Base-by-base conservation (phyloP, 352 stramenopile species). In the Globisporangium spinosum region DNA sequence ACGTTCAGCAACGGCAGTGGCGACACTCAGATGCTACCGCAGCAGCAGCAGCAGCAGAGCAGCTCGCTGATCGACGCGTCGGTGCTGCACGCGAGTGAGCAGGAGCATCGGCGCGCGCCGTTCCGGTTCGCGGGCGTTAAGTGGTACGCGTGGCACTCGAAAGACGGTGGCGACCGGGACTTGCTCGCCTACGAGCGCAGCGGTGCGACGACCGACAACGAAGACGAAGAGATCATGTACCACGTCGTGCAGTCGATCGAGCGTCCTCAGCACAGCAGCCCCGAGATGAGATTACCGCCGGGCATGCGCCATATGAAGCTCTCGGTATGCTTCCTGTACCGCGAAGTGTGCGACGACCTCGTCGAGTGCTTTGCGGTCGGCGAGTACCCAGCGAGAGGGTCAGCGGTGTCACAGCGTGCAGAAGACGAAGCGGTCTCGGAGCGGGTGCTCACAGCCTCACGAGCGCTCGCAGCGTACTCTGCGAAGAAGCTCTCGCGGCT, bases 91-190 rank as follows among this genome's bases (percentile, higher is more conserved):
- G 66, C 77, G 2, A 56, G 71, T 22, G 82, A 90, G 74, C 59
- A 58, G 2, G 43, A 70, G 49, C 56, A 75, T 10, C 62, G 71
- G 10, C 70, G 75, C 2, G 73, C 78, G 43, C 73, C 77, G 63
- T 89, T 90, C 65, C 79, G 77, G 10, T 89, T 87, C 62, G 79
- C 79, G 0, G 82, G 82, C 9, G 76, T 87, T 64, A 85, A 85
- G 68, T 90, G 79, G 79, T 77, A 71, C 65, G 71, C 73, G 10
- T 85, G 77, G 75, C 74, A 70, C 63, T 65, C 66, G 32, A 56
- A 69, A 23, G 70, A 78, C 34, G 65, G 43, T 0, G 69, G 73
- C 29, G 68, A 77, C 17, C 73, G 70, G 27, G 77, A 89, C 49
- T 51, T 88, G 65, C 71, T 89, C 45, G 83, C 79, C 45, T 90